Evolutionary conservation across 2,329 filamentous ascomycete species (phyloP).

Genomic region (Fusarium vanettenii): DNA sequence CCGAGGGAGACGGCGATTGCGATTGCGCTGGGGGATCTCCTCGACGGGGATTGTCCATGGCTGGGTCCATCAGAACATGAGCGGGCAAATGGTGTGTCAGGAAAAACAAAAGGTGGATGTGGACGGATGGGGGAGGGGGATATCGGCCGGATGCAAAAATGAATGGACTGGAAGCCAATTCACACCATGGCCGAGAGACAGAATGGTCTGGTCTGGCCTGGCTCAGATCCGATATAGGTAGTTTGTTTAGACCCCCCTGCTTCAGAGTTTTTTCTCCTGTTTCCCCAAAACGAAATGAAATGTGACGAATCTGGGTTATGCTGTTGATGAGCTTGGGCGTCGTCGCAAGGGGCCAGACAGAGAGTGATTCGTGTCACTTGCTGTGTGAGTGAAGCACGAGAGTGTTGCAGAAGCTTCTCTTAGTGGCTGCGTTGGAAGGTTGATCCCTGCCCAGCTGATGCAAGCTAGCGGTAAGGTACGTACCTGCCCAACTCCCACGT

Average conservation of each 20-base stretch:
- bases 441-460: conserved; percentile 35
- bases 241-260: not conserved
- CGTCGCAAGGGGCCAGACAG: conserved; percentile 11
- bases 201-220: not conserved
- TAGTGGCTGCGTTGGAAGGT: conserved; percentile 5
- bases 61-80: conserved; percentile 16
- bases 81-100: not conserved
- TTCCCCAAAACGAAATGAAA: not conserved
- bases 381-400: not conserved
- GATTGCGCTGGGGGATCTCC: conserved; percentile 2
- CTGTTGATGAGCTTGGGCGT: not conserved
- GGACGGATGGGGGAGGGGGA: conserved; percentile 15
- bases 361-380: conserved; percentile 30
- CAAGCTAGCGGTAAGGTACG: not conserved
- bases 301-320: not conserved
- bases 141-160: conserved; percentile 15
- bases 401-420: conserved; percentile 3
- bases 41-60: conserved; percentile 15
- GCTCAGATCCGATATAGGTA: not conserved
- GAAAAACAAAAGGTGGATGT: not conserved
- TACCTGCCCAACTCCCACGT: conserved; percentile 1
- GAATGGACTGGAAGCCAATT: conserved; percentile 3
- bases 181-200: conserved; percentile 20
- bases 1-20: not conserved
- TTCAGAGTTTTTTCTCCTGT: not conserved